Percentiles rank a stretch among this genome's conserved stretches.
Conservation (phyloP, 2,329 filamentous ascomycete species). For the Diplodia seriata region DNA sequence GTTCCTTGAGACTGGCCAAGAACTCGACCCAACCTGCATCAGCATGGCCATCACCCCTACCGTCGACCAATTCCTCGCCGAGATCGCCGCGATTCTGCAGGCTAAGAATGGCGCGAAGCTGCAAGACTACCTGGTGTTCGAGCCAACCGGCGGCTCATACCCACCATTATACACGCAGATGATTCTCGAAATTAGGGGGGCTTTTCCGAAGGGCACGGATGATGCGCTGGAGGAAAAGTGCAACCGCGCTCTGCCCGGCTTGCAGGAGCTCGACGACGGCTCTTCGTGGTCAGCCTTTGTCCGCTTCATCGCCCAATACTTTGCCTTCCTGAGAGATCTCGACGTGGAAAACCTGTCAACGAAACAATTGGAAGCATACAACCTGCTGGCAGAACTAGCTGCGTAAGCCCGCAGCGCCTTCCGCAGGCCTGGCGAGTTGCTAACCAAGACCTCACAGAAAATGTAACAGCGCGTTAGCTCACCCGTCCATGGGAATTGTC, state of each 20-base stretch:
- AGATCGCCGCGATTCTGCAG: slow-evolving; percentile 68
- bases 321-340: slow-evolving; percentile 81
- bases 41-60: slow-evolving; percentile 61
- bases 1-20: background rate
- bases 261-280: slow-evolving; percentile 55
- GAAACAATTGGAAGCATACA: slow-evolving; percentile 68
- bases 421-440: background rate
- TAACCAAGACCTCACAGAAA: slow-evolving; percentile 61
- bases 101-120: slow-evolving; percentile 70
- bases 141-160: slow-evolving; percentile 65
- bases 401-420: slow-evolving; percentile 64
- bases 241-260: slow-evolving; percentile 67
- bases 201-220: slow-evolving; percentile 59
- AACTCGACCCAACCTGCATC: background rate
- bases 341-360: slow-evolving; percentile 70
- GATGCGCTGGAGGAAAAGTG: slow-evolving; percentile 68
- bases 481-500: slow-evolving; percentile 79
- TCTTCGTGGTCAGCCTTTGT: slow-evolving; percentile 79
- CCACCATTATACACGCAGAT: slow-evolving; percentile 72
- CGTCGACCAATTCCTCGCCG: slow-evolving; percentile 70
- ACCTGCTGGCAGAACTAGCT: slow-evolving; percentile 74
- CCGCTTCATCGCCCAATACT: slow-evolving; percentile 80
- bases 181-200: slow-evolving; percentile 68
- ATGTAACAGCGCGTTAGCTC: slow-evolving; percentile 80
- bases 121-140: slow-evolving; percentile 74